Percentiles rank a stretch among this genome's conserved stretches.
phyloP scores from a whole-genome alignment of 225 moss, liverwort and hornwort genomes.

The Rhytidiadelphus loreus region DNA sequence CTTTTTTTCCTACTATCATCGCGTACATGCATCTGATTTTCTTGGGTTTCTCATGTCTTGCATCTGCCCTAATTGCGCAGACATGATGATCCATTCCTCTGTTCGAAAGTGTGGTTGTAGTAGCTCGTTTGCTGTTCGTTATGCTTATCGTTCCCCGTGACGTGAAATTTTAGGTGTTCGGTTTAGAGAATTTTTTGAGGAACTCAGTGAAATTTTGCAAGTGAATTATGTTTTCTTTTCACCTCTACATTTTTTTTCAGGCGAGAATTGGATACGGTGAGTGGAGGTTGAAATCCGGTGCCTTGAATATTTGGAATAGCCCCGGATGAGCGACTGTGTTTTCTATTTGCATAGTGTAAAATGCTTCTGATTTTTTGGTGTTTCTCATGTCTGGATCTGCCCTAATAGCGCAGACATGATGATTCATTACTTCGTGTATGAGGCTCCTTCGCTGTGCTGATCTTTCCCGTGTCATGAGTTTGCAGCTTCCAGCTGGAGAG shows the following conservation, averaged over 20 bases:
- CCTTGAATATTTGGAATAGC: not conserved
- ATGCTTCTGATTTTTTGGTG: not conserved
- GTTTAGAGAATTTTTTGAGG: not conserved
- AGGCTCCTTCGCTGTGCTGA: not conserved
- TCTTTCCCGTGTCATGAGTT: not conserved
- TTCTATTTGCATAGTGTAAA: not conserved
- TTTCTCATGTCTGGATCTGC: not conserved
- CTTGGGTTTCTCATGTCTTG: not conserved
- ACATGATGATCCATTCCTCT: not conserved
- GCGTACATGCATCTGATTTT: not conserved
- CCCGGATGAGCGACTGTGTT: not conserved
- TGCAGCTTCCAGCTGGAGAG: not conserved
- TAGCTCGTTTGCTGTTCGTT: not conserved
- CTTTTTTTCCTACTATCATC: not conserved
- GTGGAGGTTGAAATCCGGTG: not conserved
- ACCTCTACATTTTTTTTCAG: not conserved
- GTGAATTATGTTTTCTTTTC: not conserved
- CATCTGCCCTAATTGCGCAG: not conserved
- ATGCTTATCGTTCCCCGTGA: not conserved
- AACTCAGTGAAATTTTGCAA: not conserved
- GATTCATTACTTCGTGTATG: not conserved
- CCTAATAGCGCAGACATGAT: not conserved
- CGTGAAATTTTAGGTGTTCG: not conserved
- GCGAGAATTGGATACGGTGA: not conserved
- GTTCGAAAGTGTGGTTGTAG: not conserved